phyloP scores from a whole-genome alignment of 495 filamentous ascomycete genomes.

The Trichoderma virens region DNA sequence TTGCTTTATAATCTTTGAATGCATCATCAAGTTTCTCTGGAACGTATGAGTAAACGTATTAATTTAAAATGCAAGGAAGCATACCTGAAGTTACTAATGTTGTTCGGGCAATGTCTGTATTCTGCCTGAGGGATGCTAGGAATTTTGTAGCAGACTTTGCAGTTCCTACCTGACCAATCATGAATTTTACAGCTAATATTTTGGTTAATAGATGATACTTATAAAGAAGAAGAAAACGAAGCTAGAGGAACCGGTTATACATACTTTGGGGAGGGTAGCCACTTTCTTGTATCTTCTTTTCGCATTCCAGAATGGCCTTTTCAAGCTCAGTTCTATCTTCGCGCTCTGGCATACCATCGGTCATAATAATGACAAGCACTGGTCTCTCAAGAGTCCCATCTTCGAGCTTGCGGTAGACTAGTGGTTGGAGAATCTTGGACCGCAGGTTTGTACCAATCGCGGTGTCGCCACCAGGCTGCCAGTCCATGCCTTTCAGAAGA shows the following conservation, averaged over 20 bases:
- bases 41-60: background rate
- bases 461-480: slow-evolving; percentile 12
- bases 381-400: background rate
- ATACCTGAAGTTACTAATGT: background rate
- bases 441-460: slow-evolving; percentile 13
- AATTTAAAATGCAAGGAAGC: background rate
- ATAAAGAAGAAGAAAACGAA: background rate
- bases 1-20: background rate
- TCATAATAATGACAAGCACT: background rate
- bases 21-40: background rate
- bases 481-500: background rate
- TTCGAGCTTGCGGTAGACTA: background rate
- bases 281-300: background rate
- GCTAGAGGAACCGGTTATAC: background rate
- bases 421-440: background rate
- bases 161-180: background rate
- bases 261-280: background rate
- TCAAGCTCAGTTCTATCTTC: background rate
- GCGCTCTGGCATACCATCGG: background rate
- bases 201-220: background rate
- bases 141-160: background rate
- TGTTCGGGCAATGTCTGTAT: background rate
- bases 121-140: background rate
- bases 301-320: background rate
- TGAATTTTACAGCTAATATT: background rate